Evolutionary conservation across 2,329 filamentous ascomycete species (phyloP).

Genomic region (Endocalyx cinctus): DNA sequence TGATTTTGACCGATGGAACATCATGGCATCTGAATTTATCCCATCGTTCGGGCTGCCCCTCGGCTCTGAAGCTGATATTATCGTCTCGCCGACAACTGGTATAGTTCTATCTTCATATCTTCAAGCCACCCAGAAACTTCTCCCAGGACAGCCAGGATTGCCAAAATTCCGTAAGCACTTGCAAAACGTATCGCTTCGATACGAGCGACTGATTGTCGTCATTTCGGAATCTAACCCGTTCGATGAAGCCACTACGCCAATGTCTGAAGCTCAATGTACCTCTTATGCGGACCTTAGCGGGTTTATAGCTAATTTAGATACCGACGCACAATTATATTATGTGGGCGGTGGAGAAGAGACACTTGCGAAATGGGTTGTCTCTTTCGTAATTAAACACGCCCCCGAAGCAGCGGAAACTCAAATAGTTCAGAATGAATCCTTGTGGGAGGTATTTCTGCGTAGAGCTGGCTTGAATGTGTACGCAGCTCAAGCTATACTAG

Average conservation of each 20-base stretch:
- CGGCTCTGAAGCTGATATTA: constrained; percentile 64
- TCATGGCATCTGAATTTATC: constrained; percentile 28
- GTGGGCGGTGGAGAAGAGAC: constrained; percentile 46
- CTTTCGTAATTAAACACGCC: constrained; percentile 43
- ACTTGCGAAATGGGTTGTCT: constrained; percentile 51
- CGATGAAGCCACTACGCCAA: constrained; percentile 36
- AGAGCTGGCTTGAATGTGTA: constrained; percentile 65
- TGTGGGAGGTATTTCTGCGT: constrained; percentile 65
- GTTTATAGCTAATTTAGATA: constrained; percentile 40
- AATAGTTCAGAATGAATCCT: constrained; percentile 54
- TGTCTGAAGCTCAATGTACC: constrained; percentile 36
- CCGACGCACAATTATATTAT: constrained; percentile 37
- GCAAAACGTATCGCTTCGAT: constrained; percentile 47
- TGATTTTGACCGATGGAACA: constrained; percentile 45
- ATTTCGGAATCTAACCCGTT: constrained; percentile 50
- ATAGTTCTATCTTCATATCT: constrained; percentile 68
- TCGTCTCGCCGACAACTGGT: constrained; percentile 64
- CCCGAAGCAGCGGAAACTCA: constrained; percentile 18
- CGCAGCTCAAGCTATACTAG: constrained; percentile 62
- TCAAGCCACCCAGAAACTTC: constrained; percentile 64
- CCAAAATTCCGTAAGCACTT: constrained; percentile 53
- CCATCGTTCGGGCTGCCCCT: too few species aligned
- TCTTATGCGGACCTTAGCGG: constrained; percentile 46
- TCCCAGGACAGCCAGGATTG: constrained; percentile 54
- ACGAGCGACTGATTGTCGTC: constrained; percentile 64